Base-by-base conservation (phyloP, 2,329 filamentous ascomycete genomes). In the Aureobasidium subglaciale region DNA sequence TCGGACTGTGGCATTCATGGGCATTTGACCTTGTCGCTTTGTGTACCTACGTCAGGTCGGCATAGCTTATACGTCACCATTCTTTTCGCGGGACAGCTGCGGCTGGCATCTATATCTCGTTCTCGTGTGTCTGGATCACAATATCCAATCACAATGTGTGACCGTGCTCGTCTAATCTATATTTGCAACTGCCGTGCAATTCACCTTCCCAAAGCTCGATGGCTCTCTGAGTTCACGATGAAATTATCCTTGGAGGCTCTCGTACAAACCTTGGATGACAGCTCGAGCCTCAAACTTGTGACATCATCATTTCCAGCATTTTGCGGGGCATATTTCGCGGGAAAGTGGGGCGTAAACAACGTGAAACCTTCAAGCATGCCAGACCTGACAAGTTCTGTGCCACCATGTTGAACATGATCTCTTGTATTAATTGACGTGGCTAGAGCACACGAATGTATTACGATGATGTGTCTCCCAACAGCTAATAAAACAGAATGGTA, bases 31-130 rank as follows among this genome's bases (percentile, higher is more conserved):
- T 52, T 15, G 3, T 30, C 25, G 9, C 20, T 42, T 22, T 18
- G 29, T 11, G 15, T 50, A 15, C 35, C 27, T 54, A 54, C 50
- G 50, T 54, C 48, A 52, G 48, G 48, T 52, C 6, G 27, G 25
- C 48, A 52, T 52, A 16, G 37, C 29, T 9, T 22, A 37, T 37
- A 54, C 50, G 50, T 54, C 50, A 54, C 50, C 50, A 54, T 27
- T 38, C 7, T 52, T 52, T 27, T n/a, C 37, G 18, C 18, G 18
- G 16, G 22, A n/a, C 4, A 38, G 34, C 22, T 37, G 24, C 34
- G 46, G 34, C 34, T 50, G 34, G 24, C 13, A 50, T 50, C 46
- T 7, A 38, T 50, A 20, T 20, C 38, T 24, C n/a, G 24, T 15
- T 37, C 34, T 50, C 32, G 34, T 15, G 20, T 50, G 18, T 15